These are phyloP conservation scores for Plantago elongata DNA, from an alignment of 257 asterid genomes.

Conservation along the genomic window DNA sequence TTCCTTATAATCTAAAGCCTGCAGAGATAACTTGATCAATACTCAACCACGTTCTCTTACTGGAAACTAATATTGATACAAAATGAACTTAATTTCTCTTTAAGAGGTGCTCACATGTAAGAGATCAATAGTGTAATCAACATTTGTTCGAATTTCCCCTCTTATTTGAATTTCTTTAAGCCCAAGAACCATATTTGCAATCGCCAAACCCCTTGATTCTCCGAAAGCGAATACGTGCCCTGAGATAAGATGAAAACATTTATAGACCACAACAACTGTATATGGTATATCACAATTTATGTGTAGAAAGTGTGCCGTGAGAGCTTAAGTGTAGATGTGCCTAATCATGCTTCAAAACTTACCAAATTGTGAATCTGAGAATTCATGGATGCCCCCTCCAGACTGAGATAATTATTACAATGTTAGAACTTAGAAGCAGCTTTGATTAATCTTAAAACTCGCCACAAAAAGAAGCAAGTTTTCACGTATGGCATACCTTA, in stretches of 20 bases:
- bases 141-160: slow-evolving; percentile 98
- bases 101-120: slow-evolving; percentile 64
- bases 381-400: slow-evolving; percentile 99
- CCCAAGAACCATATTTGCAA: slow-evolving; percentile 99
- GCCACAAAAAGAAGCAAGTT: slow-evolving; percentile 7
- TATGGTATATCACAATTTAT: slow-evolving; percentile 1
- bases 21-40: slow-evolving; percentile 22
- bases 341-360: slow-evolving; percentile 33
- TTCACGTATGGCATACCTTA: slow-evolving; percentile 46
- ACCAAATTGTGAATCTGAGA: slow-evolving; percentile 99
- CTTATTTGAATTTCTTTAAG: slow-evolving; percentile 97
- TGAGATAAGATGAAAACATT: slow-evolving; percentile 31
- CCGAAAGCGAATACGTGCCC: slow-evolving; percentile 99
- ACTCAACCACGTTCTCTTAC: slow-evolving; percentile 13
- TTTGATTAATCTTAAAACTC: slow-evolving; percentile 1
- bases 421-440: slow-evolving; percentile 23
- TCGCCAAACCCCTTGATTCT: slow-evolving; percentile 95
- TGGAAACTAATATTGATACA: neutral
- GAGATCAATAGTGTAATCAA: slow-evolving; percentile 96
- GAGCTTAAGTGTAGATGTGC: slow-evolving; percentile 14
- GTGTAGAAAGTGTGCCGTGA: neutral
- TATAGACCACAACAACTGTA: slow-evolving; percentile 6
- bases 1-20: slow-evolving; percentile 93
- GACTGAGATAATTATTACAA: slow-evolving; percentile 60
- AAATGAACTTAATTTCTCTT: slow-evolving; percentile 12